Evolutionary conservation across 352 stramenopile species (phyloP), one percentile per base, ranked within the genome.

Genomic region (Phytophthora pistaciae): DNA sequence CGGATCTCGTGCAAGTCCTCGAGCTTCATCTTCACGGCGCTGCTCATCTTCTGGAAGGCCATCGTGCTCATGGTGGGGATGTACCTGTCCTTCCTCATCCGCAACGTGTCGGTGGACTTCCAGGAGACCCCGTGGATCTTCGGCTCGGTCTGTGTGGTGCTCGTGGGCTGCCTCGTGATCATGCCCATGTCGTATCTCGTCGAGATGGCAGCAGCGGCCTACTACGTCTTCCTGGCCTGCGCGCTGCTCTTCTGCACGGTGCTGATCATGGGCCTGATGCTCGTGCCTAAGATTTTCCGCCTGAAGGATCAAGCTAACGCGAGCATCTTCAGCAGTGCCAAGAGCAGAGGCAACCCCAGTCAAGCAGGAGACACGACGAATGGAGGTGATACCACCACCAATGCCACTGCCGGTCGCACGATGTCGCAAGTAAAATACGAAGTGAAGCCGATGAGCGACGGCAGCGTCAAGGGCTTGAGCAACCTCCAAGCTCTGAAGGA

Each of bases 91-190:
- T 89, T 91, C 55, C 46, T 89, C 3, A 91, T 90, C 64, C 84
- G 78, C n/a, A 78, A 89, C 20, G 82, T 88, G n/a, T 90, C 82
- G 29, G 63, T 74, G 0, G 83, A 91, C 59, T 91, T 91, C 55
- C 85, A 93, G 53, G 85, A 93, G 31, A 79, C 83, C 5, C 74
- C 85, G 52, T 91, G 85, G 85, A 91, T 88, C 36, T 85, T 91
- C 52, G 74, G 64, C 1, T 87, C 85, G 0, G 72, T 77, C 0
- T 4, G 83, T 0, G 66, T 91, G 3, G 83, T 94, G 27, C 64
- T 93, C 2, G 68, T 88, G 2, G 82, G 70, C 13, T 74, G 73
- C 29, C 49, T 90, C 20, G 54, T 90, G n/a, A 69, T 89, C 27
- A 53, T 88, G 23, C 80, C 80, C 8, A 70, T 91, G 49, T 68